Conservation (phyloP, 2,329 filamentous ascomycete genomes). For the Rutstroemia sp. region DNA sequence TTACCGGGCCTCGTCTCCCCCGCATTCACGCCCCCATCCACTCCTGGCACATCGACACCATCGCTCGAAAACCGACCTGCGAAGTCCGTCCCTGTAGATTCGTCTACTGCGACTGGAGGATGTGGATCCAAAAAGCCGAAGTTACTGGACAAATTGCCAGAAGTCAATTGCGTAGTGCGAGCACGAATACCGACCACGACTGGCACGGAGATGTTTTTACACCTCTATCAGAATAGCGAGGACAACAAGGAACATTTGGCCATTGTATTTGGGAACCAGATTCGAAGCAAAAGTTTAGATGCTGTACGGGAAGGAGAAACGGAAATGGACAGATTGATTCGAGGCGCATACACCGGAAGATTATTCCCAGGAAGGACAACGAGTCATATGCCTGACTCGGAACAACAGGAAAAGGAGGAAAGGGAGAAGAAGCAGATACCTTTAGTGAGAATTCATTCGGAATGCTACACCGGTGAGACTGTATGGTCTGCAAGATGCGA, state of each 20-base stretch:
- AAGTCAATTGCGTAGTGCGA: conserved; percentile 89
- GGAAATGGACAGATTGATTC: conserved; percentile 84
- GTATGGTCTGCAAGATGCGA: conserved; percentile 97
- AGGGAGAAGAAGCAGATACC: conserved; percentile 36
- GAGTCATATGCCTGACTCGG: conserved; percentile 14
- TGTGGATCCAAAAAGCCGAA: conserved; percentile 60
- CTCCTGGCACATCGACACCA: conserved; percentile 52
- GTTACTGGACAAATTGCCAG: conserved; percentile 67
- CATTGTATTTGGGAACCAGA: conserved; percentile 88
- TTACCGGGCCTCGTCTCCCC: conserved; percentile 63
- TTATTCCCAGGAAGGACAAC: conserved; percentile 78
- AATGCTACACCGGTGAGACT: conserved; percentile 98
- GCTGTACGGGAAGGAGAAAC: conserved; percentile 68
- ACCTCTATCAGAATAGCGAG: conserved; percentile 86
- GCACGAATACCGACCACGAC: conserved; percentile 89
- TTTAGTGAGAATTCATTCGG: conserved; percentile 89
- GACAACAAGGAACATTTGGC: conserved; percentile 96
- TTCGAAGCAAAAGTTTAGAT: conserved; percentile 68
- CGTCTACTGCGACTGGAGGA: conserved; percentile 44
- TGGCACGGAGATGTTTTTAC: conserved; percentile 93
- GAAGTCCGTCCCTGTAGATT: conserved; percentile 46
- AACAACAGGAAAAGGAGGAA: not conserved
- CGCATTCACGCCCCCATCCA: conserved; percentile 69
- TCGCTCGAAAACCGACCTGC: conserved; percentile 28
- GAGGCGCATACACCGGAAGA: conserved; percentile 85